These are phyloP conservation scores for Colletotrichum salicis DNA, from an alignment of 2,329 filamentous ascomycete species.

Conservation along the genomic window DNA sequence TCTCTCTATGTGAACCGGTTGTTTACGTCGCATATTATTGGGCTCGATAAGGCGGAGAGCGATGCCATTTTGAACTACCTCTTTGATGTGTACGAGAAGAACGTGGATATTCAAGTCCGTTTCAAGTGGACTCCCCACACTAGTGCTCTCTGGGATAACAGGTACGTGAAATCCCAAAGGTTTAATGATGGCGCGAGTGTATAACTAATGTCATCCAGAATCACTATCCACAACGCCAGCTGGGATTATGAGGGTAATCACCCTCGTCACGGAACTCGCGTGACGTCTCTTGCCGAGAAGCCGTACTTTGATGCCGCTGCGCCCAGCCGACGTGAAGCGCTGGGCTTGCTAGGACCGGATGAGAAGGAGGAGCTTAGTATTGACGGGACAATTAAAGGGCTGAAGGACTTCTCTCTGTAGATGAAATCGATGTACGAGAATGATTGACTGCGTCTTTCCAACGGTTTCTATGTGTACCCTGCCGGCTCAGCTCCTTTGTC, in stretches of 20 bases:
- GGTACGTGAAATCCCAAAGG: constrained; percentile 48
- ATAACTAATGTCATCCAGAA: constrained; percentile 50
- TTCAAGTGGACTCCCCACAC: constrained; percentile 77
- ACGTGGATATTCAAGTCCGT: constrained; percentile 76
- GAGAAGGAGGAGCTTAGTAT: constrained; percentile 52
- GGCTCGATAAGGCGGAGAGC: constrained; percentile 75
- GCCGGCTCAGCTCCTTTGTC: too few relatives aligned
- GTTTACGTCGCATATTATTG: constrained; percentile 76
- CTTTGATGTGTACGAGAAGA: constrained; percentile 75
- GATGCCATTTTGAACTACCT: constrained; percentile 75
- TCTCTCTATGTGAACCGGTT: constrained; percentile 76
- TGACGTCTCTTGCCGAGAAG: constrained; percentile 77
- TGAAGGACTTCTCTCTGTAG: constrained; percentile 29
- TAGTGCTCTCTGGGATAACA: constrained; percentile 78
- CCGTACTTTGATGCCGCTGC: constrained; percentile 73
- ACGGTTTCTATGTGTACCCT: too few relatives aligned
- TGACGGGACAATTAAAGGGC: background rate
- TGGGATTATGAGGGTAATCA: constrained; percentile 78
- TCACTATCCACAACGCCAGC: constrained; percentile 79
- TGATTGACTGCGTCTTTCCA: background rate
- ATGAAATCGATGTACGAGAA: background rate
- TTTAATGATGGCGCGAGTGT: background rate
- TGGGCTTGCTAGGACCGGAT: constrained; percentile 70
- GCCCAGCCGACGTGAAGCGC: constrained; percentile 72
- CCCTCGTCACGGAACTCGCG: constrained; percentile 76